Evolutionary conservation across 768 basidiomycete species (phyloP).

Genomic region (Lactifluus piperatus): DNA sequence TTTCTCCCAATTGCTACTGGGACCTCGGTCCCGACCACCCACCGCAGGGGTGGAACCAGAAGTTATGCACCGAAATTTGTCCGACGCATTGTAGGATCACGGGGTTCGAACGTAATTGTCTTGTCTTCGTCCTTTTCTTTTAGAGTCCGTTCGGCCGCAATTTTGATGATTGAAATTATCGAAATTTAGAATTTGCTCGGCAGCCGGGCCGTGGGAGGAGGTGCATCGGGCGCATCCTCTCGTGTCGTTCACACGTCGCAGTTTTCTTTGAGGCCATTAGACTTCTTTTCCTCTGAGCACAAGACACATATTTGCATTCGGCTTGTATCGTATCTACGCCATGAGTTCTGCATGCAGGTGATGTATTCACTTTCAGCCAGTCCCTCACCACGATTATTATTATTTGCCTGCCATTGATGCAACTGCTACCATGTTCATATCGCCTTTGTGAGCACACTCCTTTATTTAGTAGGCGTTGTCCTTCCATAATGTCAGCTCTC

Average conservation of each 20-base stretch:
- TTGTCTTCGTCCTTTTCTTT: too few relatives aligned
- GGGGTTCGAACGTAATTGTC: too few relatives aligned
- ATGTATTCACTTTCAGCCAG: not conserved
- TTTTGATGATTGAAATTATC: too few relatives aligned
- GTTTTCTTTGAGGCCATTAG: slow-evolving; percentile 68
- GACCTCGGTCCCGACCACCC: too few relatives aligned
- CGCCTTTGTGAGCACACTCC: not conserved
- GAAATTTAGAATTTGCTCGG: too few relatives aligned
- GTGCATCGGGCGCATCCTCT: not conserved
- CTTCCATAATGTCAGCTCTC: slow-evolving; percentile 17
- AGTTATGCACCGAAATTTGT: too few relatives aligned
- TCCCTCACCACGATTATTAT: not conserved
- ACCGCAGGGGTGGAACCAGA: too few relatives aligned
- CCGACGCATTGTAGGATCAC: too few relatives aligned
- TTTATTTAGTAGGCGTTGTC: not conserved
- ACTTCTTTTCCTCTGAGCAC: slow-evolving; percentile 51
- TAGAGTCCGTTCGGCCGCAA: too few relatives aligned
- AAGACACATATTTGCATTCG: not conserved
- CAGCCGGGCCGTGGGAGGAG: too few relatives aligned
- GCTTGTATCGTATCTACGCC: not conserved
- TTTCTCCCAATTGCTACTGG: too few relatives aligned
- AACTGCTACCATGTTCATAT: not conserved
- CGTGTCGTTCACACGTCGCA: slow-evolving; percentile 24
- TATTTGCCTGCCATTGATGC: not conserved
- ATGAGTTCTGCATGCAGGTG: not conserved